Base-by-base conservation (phyloP, 2,329 filamentous ascomycete genomes). In the Aspergillus hiratsukae region DNA sequence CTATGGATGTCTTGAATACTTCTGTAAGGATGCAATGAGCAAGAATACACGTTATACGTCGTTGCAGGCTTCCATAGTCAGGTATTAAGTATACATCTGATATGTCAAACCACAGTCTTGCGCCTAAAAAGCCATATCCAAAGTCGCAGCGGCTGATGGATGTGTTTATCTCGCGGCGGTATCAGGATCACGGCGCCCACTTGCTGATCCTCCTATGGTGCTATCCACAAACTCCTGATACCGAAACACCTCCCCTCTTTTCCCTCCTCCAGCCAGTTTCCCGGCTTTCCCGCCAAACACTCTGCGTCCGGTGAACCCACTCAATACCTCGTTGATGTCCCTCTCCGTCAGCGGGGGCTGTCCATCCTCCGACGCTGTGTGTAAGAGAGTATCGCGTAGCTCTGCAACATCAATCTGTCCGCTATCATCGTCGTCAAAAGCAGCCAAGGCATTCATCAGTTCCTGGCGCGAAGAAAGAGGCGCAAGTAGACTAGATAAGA, bases 341-440 rank as follows among this genome's bases (percentile, higher is more conserved):
- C 80, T 76, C 52, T 87, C 83, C 0, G 84, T 87, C 61, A 95
- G 74, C 0, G 82, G 74, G 41, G 78, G 78, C 71, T 80, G 80
- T 41, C 89, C 90, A 0, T 83, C 80, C 63, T 96, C 91, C 0
- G 91, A 90, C 0, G 86, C 85, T 0, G 91, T 96, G 62, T 91
- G 84, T 43, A 97, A 75, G 48, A 99, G 73, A 0, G 93, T 91
- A 64, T 94, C 90, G 48, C 89, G 85, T 60, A 99, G 76, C 72
- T 96, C 91, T 0, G 78, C 82, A 21, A 96, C 77, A 69, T 97
- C 91, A 41, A 97, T 86, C 73, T 97, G 91, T 3, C 94, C 94
- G 66, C 89, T 94, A 71, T 99, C 94, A 61, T 96, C 91, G 60
- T 96, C 90, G 69, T 99, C 94, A 70, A 97, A 97, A 0, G 94